phyloP scores from a whole-genome alignment of 208 protist species.

The Acanthamoeba healyi region DNA sequence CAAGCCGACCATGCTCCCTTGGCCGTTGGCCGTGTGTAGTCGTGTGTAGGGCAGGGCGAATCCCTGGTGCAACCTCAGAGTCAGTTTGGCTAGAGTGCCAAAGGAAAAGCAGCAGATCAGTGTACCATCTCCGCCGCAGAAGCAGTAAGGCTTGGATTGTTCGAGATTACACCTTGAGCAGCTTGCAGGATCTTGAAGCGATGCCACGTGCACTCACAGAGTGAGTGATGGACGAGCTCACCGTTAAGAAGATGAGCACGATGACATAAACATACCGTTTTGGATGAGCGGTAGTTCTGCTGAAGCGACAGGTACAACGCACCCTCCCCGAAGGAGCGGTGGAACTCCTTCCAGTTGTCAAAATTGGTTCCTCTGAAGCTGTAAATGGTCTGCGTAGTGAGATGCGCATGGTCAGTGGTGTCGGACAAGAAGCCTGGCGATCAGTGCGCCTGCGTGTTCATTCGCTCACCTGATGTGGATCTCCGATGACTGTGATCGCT shows the following conservation, averaged over 20 bases:
- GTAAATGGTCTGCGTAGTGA: background rate
- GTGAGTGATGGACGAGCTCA: no score
- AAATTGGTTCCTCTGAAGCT: slow-evolving; percentile 19
- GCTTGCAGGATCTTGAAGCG: background rate
- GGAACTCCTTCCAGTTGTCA: slow-evolving; percentile 11
- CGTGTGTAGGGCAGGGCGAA: background rate
- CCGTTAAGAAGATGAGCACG: no score
- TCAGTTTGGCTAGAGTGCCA: background rate
- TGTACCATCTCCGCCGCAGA: background rate
- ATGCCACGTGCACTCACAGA: no score
- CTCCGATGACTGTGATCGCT: background rate
- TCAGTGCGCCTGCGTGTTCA: background rate
- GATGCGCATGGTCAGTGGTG: no score
- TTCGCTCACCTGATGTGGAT: background rate
- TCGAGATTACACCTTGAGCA: background rate
- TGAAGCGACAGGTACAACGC: background rate
- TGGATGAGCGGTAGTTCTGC: slow-evolving; percentile 13
- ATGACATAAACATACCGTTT: background rate
- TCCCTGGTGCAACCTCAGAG: background rate
- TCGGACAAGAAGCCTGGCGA: no score
- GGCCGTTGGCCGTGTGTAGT: background rate
- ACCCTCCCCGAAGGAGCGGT: background rate
- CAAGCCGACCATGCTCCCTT: background rate
- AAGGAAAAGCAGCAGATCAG: background rate
- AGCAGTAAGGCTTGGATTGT: background rate